These are phyloP conservation scores for Polygonum maritimum DNA, from an alignment of 148 eudicot species.

Conservation along the genomic window DNA sequence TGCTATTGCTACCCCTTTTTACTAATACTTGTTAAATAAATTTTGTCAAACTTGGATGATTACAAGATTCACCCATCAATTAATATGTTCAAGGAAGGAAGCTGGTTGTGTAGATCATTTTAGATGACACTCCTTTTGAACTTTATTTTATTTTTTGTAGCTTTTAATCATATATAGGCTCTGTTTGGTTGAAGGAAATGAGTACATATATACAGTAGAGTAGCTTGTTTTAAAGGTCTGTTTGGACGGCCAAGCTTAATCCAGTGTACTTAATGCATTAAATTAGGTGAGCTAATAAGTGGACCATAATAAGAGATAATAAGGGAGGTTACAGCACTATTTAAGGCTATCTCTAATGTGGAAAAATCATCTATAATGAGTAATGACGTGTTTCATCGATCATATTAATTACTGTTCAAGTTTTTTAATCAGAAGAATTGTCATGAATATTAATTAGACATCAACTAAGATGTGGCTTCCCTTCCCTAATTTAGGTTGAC, in stretches of 20 bases:
- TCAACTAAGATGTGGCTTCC: no score
- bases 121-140: not conserved
- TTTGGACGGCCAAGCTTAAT: no score
- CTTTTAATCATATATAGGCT: not conserved
- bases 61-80: not conserved
- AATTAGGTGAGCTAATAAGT: no score
- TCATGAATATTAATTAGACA: no score
- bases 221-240: no score
- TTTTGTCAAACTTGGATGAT: not conserved
- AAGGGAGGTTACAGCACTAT: not conserved
- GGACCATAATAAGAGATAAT: not conserved
- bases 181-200: not conserved
- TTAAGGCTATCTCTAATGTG: not conserved
- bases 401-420: no score
- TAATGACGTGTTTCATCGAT: no score
- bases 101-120: not conserved
- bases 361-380: not conserved
- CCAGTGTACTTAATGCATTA: no score
- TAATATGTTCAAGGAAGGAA: not conserved
- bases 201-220: not conserved
- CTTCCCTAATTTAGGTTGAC: no score
- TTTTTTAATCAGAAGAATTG: no score
- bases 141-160: not conserved
- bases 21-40: no score
- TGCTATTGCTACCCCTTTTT: not conserved